Evolutionary conservation across 306 rosid genomes (phyloP), one percentile per base, ranked within the genome.

Genomic region (Medicago arabica): DNA sequence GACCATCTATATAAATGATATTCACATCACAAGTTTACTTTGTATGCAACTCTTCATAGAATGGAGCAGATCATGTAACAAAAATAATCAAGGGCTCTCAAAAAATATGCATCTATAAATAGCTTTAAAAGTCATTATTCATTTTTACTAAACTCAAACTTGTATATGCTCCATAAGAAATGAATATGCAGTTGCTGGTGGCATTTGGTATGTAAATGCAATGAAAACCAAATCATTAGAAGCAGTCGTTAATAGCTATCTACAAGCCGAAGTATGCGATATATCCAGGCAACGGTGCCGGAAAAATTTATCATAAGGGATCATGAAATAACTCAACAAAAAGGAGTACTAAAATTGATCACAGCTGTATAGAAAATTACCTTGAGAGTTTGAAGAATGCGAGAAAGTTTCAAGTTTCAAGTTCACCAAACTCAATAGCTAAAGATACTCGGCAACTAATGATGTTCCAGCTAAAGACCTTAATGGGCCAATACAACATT

Each of bases 341-440:
- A n/a, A n/a, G n/a, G 2, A 6, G 55, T n/a, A 6, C 7, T 50
- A 50, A 50, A 50, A 50, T 6, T 6, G 16, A n/a, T 50, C 3
- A n/a, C 6, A n/a, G 18, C n/a, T 6, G 10, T 50, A 59, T 15
- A 62, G 73, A 25, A 58, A 51, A 64, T 78, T 81, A 95, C 99
- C 97, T 92, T 90, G 19, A 95, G 92, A 69, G 92, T 88, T 13
- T 93, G 93, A 70, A 92, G 92, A 59, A 92, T 92, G 53, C 97
- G 96, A 1, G 96, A 74, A 75, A 95, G 97, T 51, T 88, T 92
- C 85, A 87, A 23, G 91, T 92, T 83, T 97, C 97, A 21, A 93
- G n/a, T n/a, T n/a, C n/a, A n/a, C n/a, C n/a, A 84, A 95, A 92
- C 86, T 95, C 97, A 79, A 95, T 90, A 63, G 98, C 95, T 18